These are phyloP conservation scores for Peniophora sp. DNA, from an alignment of 1,284 basidiomycete genomes.

Conservation along the genomic window DNA sequence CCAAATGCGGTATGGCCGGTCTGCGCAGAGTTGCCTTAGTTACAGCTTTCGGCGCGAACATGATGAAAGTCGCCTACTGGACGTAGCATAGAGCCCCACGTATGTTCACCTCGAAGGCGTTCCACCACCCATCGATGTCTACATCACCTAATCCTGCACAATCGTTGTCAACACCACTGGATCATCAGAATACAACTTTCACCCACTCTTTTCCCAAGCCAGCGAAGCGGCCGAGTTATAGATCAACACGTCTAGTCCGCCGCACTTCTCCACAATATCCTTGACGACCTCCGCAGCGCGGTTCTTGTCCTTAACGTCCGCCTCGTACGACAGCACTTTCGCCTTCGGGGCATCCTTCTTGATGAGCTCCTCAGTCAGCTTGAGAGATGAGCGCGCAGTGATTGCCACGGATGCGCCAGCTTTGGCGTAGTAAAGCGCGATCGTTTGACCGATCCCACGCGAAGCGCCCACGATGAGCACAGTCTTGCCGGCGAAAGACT, in stretches of 20 bases:
- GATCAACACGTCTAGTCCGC: background rate
- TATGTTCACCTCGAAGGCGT: no score
- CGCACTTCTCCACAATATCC: background rate
- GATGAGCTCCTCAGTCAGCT: background rate
- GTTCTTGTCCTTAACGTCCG: background rate
- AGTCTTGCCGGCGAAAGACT: constrained; percentile 7
- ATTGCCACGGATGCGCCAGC: constrained; percentile 8
- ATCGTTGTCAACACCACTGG: background rate
- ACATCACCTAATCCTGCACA: background rate
- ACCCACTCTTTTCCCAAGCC: no score
- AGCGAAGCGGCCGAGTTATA: background rate
- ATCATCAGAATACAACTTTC: background rate
- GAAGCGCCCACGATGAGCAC: constrained; percentile 17
- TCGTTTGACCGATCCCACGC: constrained; percentile 13
- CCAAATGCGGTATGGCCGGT: no score
- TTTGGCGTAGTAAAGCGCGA: constrained; percentile 4
- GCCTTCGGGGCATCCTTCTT: background rate
- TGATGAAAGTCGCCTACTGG: no score
- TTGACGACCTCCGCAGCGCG: background rate
- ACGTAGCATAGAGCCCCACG: no score
- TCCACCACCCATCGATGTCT: no score
- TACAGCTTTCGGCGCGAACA: no score
- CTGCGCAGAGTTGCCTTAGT: no score
- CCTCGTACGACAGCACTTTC: background rate
- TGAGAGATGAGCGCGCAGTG: constrained; percentile 3